These are phyloP conservation scores for Pythium periplocum DNA, from an alignment of 352 stramenopile genomes.

Conservation along the genomic window DNA sequence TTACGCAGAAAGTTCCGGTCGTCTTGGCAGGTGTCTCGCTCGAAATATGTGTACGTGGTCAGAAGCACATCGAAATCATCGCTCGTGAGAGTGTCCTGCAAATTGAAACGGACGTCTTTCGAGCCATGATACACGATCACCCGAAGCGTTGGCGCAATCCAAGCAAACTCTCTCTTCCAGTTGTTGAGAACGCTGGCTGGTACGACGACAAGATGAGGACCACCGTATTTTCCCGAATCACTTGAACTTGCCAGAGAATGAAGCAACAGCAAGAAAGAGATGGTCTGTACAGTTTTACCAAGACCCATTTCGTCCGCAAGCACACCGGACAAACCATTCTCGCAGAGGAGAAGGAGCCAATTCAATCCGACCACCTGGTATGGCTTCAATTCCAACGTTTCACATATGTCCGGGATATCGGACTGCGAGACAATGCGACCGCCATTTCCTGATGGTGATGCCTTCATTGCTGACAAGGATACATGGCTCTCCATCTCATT, in stretches of 20 bases:
- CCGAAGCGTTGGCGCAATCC: constrained; percentile 89
- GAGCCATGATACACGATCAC: constrained; percentile 82
- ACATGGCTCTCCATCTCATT: constrained; percentile 39
- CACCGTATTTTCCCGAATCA: constrained; percentile 19
- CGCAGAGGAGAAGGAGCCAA: constrained; percentile 70
- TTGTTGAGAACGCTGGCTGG: constrained; percentile 91
- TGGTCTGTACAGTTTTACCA: constrained; percentile 91
- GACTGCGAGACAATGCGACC: constrained; percentile 52
- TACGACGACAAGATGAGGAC: constrained; percentile 91
- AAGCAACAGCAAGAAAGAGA: constrained; percentile 68
- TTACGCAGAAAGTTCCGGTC: constrained; percentile 76
- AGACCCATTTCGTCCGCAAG: constrained; percentile 90
- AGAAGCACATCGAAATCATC: constrained; percentile 82
- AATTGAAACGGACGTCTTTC: constrained; percentile 50
- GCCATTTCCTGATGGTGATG: constrained; percentile 8
- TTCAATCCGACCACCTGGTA: constrained; percentile 85
- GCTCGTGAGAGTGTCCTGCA: constrained; percentile 44
- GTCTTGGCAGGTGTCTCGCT: constrained; percentile 78
- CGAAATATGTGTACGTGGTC: constrained; percentile 91
- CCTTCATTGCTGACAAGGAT: constrained; percentile 44
- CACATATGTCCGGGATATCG: constrained; percentile 64
- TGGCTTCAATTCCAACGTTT: constrained; percentile 74
- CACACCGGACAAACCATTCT: constrained; percentile 77
- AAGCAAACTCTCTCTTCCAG: constrained; percentile 90
- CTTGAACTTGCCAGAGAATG: constrained; percentile 36